Percentiles rank a stretch among this genome's conserved stretches.
Evolutionary conservation across 768 basidiomycete species (phyloP).

Genomic region (Gloeostereum incarnatum): DNA sequence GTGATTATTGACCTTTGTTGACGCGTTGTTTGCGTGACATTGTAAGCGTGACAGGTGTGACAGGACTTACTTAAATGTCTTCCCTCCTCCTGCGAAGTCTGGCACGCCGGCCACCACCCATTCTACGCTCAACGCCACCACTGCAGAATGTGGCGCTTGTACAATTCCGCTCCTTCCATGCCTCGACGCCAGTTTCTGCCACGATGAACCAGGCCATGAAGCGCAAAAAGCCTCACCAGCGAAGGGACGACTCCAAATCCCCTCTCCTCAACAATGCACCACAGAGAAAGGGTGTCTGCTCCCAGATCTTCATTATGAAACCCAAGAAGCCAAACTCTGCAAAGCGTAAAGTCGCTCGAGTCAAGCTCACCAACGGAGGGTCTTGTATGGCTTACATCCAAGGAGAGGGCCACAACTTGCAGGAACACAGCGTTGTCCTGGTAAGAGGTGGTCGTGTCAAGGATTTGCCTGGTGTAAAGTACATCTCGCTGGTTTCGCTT

Average conservation of each 20-base stretch:
- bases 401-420: conserved; percentile 96
- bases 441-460: conserved; percentile 94
- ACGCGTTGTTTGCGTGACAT: too few species aligned
- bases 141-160: too few species aligned
- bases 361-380: conserved; percentile 86
- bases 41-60: too few species aligned
- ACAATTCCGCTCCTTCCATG: conserved; percentile 50
- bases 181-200: conserved; percentile 42
- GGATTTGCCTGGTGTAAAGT: conserved; percentile 98
- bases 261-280: conserved; percentile 75
- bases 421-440: conserved; percentile 94
- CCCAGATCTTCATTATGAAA: conserved; percentile 67
- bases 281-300: conserved; percentile 90
- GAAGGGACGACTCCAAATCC: conserved; percentile 44
- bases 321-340: conserved; percentile 99
- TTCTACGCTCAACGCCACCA: too few species aligned
- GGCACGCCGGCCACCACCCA: too few species aligned
- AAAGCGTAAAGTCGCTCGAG: conserved; percentile 91
- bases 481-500: conserved; percentile 13
- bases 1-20: too few species aligned
- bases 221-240: conserved; percentile 50
- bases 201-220: conserved; percentile 89
- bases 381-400: conserved; percentile 90
- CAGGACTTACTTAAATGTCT: too few species aligned
- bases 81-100: too few species aligned